Evolutionary conservation across 805 yeast species (phyloP).

Genomic region (Teunomyces cretensis): DNA sequence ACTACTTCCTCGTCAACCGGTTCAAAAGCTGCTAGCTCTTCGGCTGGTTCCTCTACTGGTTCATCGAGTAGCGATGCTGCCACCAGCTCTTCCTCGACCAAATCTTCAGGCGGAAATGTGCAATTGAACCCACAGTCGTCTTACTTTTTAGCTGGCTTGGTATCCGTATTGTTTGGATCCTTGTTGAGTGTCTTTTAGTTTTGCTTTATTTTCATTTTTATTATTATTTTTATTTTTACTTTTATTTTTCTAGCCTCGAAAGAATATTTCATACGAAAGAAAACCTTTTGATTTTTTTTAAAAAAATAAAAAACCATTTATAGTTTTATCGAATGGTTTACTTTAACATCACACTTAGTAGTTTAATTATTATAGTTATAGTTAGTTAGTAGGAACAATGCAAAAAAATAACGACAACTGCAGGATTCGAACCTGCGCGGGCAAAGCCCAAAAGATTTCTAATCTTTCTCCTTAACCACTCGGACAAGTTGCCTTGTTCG

Average conservation of each 20-base stretch:
- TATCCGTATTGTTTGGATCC: background rate
- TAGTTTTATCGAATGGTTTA: no score
- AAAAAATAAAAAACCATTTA: no score
- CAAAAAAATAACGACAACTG: slow-evolving; percentile 50
- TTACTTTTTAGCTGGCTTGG: background rate
- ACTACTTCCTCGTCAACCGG: no score
- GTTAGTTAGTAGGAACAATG: background rate
- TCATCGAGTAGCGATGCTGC: background rate
- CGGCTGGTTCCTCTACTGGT: background rate
- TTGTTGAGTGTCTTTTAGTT: background rate
- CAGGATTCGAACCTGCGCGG: slow-evolving; percentile 66
- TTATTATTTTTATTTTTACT: no score
- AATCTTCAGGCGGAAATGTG: background rate
- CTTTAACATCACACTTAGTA: no score
- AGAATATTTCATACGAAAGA: no score
- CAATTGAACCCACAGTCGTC: background rate
- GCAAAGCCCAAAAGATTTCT: slow-evolving; percentile 61
- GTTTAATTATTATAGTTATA: background rate
- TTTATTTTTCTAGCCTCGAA: no score
- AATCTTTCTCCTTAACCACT: slow-evolving; percentile 59
- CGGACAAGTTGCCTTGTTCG: slow-evolving; percentile 50
- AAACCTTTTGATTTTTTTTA: no score
- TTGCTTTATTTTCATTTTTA: no score
- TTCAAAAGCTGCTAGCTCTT: no score
- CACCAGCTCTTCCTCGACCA: background rate